Evolutionary conservation across 164 flowering plant genomes (phyloP).

Genomic region (Magnolia officinalis): DNA sequence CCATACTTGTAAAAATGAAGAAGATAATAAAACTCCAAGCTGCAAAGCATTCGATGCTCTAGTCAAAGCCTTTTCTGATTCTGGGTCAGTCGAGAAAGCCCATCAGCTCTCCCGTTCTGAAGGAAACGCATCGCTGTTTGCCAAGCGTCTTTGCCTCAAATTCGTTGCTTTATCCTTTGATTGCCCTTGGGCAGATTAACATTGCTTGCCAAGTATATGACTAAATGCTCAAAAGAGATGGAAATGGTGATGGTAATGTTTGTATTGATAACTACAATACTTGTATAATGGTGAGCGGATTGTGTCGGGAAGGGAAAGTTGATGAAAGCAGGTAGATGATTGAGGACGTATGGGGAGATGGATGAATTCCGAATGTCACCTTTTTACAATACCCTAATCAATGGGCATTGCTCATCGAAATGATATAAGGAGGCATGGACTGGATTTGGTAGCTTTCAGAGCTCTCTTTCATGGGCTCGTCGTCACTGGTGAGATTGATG

Average conservation of each 20-base stretch:
- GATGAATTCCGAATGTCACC: constrained; percentile 67
- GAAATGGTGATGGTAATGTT: constrained; percentile 18
- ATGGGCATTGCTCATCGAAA: constrained; percentile 63
- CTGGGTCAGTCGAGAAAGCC: background rate
- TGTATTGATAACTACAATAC: constrained; percentile 56
- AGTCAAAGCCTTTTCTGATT: background rate
- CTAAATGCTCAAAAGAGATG: constrained; percentile 25
- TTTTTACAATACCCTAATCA: constrained; percentile 68
- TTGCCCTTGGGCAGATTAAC: constrained; percentile 27
- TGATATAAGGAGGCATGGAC: constrained; percentile 55
- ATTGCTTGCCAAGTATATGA: constrained; percentile 22
- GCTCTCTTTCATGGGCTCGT: constrained; percentile 72
- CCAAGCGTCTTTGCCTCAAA: constrained; percentile 63
- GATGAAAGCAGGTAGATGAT: constrained; percentile 63
- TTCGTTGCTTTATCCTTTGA: constrained; percentile 49
- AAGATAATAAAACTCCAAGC: background rate
- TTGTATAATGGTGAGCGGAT: constrained; percentile 62
- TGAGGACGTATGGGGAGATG: background rate
- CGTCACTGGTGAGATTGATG: background rate
- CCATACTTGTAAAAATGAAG: background rate
- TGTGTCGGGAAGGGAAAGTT: constrained; percentile 51
- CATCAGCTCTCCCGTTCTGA: background rate
- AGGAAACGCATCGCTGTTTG: constrained; percentile 19
- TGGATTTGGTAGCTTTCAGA: constrained; percentile 65
- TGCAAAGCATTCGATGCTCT: background rate